Evolutionary conservation across 2,329 filamentous ascomycete species (phyloP).

Genomic region (Aureobasidium sp.): DNA sequence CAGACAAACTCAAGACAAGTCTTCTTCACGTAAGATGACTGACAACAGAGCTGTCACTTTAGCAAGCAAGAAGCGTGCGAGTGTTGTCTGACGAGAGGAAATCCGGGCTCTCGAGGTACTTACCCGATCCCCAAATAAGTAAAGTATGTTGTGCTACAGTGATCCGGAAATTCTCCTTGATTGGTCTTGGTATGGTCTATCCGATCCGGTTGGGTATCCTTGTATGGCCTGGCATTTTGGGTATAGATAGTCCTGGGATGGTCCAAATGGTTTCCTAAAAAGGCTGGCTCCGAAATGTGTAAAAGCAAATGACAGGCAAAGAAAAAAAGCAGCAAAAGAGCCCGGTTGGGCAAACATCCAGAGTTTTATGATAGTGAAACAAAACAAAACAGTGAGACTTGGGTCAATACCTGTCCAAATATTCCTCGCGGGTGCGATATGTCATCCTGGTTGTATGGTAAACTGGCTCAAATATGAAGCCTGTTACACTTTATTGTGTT

Average conservation of each 20-base stretch:
- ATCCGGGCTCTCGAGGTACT: constrained; percentile 5
- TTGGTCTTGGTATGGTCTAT: not conserved
- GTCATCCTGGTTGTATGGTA: constrained; percentile 29
- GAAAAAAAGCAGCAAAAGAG: constrained; percentile 17
- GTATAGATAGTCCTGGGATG: constrained; percentile 4
- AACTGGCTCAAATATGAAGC: constrained; percentile 16
- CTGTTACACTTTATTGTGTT: constrained; percentile 12
- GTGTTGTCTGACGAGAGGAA: constrained; percentile 1
- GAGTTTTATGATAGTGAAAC: constrained; percentile 9
- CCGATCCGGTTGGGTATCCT: not conserved
- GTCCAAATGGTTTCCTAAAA: constrained; percentile 13
- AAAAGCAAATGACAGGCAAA: constrained; percentile 17
- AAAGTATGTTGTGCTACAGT: constrained; percentile 2
- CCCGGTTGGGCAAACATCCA: constrained; percentile 20
- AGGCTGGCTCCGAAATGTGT: constrained; percentile 14
- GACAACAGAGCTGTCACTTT: not conserved
- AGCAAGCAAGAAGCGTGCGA: not conserved
- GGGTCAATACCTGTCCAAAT: constrained; percentile 32
- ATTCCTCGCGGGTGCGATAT: constrained; percentile 31
- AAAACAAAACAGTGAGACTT: constrained; percentile 19
- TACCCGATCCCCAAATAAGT: not conserved
- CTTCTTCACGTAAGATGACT: constrained; percentile 14
- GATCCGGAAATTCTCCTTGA: not conserved
- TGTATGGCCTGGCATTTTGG: not conserved
- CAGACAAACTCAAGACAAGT: constrained; percentile 1